These are phyloP conservation scores for Elaeis guineensis DNA, from an alignment of 176 grass and related monocot genomes.

Conservation along the genomic window DNA sequence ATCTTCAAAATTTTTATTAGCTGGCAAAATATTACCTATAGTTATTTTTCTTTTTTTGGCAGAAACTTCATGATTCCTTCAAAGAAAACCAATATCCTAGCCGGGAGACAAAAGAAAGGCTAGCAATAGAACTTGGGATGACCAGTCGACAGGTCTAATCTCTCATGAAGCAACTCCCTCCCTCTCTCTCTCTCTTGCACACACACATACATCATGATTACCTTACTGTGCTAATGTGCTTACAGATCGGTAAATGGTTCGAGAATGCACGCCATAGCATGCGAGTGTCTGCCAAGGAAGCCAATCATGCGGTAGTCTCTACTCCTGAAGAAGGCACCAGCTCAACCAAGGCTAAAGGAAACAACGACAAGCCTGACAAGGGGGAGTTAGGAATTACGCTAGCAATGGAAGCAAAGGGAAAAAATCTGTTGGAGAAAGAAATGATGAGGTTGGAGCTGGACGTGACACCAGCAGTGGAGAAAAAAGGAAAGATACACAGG, in stretches of 20 bases:
- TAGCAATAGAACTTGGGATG: slow-evolving; percentile 48
- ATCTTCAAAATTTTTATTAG: too few species aligned
- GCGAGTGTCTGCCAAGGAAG: slow-evolving; percentile 27
- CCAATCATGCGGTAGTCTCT: slow-evolving; percentile 11
- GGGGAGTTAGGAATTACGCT: too few species aligned
- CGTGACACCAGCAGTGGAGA: too few species aligned
- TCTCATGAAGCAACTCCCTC: not conserved
- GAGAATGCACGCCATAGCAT: slow-evolving; percentile 34
- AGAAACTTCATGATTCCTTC: slow-evolving; percentile 43
- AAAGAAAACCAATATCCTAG: slow-evolving; percentile 57
- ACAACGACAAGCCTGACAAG: too few species aligned
- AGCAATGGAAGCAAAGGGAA: too few species aligned
- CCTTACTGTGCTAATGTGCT: slow-evolving; percentile 1
- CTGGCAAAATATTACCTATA: too few species aligned
- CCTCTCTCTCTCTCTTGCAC: slow-evolving; percentile 2
- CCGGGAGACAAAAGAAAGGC: slow-evolving; percentile 36
- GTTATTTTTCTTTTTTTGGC: not conserved
- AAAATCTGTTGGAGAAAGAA: too few species aligned
- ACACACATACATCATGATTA: too few species aligned
- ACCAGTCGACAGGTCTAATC: slow-evolving; percentile 46
- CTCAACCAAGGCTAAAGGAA: too few species aligned
- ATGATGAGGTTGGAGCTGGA: too few species aligned
- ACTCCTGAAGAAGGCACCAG: slow-evolving; percentile 17
- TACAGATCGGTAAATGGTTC: slow-evolving; percentile 60
- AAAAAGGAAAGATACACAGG: too few species aligned